Evolutionary conservation across 192 early-diverging fungal species (phyloP), one percentile per base, ranked within the genome.

Genomic region (Coemansia sp.): DNA sequence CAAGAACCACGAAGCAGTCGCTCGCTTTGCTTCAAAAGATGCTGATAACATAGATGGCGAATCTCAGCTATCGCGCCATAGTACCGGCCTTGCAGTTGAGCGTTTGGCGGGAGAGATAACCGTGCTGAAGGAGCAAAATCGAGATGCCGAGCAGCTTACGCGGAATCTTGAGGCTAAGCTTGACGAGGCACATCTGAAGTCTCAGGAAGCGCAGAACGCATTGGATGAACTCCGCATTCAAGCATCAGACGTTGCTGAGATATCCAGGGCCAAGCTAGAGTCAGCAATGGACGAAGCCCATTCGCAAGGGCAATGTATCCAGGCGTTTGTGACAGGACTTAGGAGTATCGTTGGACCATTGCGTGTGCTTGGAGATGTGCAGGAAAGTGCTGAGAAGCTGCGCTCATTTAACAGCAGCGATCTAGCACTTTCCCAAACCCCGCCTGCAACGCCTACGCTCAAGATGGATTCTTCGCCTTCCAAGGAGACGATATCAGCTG

Each of bases 71-170:
- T 65, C 78, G n/a, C 73, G 62, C 10, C 79, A 76, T 58, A 82
- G 79, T 38, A 73, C 79, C 18, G 60, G 64, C 18, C 59, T 75
- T 41, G 67, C 71, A 6, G 64, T 69, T 14, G 79, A 82, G 62
- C 79, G 79, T n/a, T 46, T 82, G 51, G 67, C 67, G 14, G 79
- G 79, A 34, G 79, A 82, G 68, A 64, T 82, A 58, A 65, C 68
- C 6, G 79, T 76, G 43, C 58, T 73, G n/a, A 55, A 53, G 30
- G 79, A 82, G 62, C 79, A 82, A 38, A 76, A 73, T 49, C 49
- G 49, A 14, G 68, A 62, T 24, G 64, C 74, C 10, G 71, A 76
- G 53, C 60, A 64, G 36, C 71, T 34, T 10, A 59, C 68, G 8
- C 58, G 62, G 0, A 43, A 61, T 11, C 65, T 82, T 14, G 79